phyloP scores from a whole-genome alignment of 164 flowering plant genomes.

The Stephania japonica region DNA sequence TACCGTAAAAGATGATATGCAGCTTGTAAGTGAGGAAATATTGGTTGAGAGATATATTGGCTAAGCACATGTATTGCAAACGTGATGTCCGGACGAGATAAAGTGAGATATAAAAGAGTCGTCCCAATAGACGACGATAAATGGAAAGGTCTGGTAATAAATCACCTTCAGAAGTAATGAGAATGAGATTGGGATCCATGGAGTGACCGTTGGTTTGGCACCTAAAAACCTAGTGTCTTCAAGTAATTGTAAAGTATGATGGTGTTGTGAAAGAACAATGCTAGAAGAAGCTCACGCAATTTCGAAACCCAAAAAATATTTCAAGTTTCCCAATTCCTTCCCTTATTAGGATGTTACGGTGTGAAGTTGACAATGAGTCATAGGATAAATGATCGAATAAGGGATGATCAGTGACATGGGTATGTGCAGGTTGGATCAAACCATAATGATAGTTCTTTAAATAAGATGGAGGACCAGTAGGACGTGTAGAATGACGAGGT shows the following conservation, averaged over 20 bases:
- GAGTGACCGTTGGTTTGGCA: not conserved
- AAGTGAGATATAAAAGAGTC: not conserved
- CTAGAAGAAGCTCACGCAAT: not conserved
- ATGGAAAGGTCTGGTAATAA: not conserved
- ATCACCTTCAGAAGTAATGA: not conserved
- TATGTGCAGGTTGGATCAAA: no score
- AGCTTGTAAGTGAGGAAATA: not conserved
- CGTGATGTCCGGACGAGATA: not conserved
- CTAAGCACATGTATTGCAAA: not conserved
- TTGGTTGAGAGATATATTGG: slow-evolving; percentile 1
- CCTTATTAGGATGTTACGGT: no score
- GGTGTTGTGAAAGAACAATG: not conserved
- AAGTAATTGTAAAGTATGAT: slow-evolving; percentile 1
- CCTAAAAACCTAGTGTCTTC: not conserved
- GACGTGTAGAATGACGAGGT: no score
- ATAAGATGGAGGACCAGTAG: no score
- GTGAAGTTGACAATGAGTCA: no score
- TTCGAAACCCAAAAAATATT: slow-evolving; percentile 6
- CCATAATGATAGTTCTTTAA: no score
- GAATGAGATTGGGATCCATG: slow-evolving; percentile 2
- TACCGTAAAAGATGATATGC: not conserved
- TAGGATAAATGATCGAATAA: no score
- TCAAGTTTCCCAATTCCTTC: not conserved
- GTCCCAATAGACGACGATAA: not conserved
- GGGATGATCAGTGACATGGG: no score